Conservation (phyloP, 371 early-diverging fungal genomes). For the Funneliformis caledonium region DNA sequence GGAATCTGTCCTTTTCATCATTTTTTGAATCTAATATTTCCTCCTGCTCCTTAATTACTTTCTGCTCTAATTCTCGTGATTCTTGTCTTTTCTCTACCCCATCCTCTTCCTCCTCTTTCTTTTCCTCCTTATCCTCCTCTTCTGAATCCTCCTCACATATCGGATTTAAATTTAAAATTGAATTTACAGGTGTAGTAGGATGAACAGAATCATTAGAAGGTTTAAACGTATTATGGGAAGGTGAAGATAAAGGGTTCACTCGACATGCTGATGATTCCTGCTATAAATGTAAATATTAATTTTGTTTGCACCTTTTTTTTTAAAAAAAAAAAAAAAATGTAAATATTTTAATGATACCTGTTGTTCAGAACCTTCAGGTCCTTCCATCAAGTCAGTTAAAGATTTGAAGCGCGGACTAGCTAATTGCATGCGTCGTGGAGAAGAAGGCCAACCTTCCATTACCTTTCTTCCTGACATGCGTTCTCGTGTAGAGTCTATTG, state of each 20-base stretch:
- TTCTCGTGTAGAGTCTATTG: conserved; percentile 28
- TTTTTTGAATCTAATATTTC: conserved; percentile 4
- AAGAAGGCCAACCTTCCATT: conserved; percentile 36
- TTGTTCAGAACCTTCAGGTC: conserved; percentile 25
- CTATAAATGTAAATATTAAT: not conserved
- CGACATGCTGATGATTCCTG: not conserved
- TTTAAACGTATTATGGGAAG: not conserved
- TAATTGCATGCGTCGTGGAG: conserved; percentile 34
- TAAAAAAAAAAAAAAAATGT: too few relatives aligned
- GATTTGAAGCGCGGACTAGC: conserved; percentile 36
- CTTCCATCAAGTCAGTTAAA: conserved; percentile 30
- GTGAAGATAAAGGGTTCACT: not conserved
- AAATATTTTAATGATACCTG: conserved; percentile 14
- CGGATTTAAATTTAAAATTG: not conserved
- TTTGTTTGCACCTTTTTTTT: not conserved
- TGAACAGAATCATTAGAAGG: not conserved
- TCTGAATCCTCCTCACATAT: not conserved
- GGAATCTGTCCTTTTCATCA: not conserved
- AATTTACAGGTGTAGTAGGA: not conserved
- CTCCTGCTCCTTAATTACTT: not conserved
- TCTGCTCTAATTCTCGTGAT: too few relatives aligned
- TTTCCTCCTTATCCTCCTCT: not conserved
- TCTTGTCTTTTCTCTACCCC: not conserved
- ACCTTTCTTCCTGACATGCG: not conserved
- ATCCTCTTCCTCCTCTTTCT: not conserved